Conservation (phyloP, 371 early-diverging fungal genomes). For the Paraphysoderma sedebokerense region DNA sequence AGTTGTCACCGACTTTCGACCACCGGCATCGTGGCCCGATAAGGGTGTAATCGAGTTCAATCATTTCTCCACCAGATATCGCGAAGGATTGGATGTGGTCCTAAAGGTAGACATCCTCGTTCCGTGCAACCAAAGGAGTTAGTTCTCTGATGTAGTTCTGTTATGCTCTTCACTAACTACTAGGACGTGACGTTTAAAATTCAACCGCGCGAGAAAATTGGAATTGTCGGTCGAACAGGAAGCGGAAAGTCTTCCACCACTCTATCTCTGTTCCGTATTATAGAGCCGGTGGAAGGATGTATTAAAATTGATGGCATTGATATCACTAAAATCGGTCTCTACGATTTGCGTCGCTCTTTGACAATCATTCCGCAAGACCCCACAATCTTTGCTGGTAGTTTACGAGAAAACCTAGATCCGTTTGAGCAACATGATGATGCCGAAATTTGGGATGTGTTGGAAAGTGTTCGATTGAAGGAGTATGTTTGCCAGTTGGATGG, state of each 20-base stretch:
- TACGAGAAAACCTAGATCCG: conserved; percentile 74
- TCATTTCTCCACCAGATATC: conserved; percentile 17
- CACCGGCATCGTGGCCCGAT: conserved; percentile 17
- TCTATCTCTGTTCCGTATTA: conserved; percentile 53
- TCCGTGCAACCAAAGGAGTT: conserved; percentile 15
- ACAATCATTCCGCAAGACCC: conserved; percentile 95
- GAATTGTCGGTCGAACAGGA: neutral
- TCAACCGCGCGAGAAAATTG: conserved; percentile 16
- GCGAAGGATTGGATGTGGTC: conserved; percentile 15
- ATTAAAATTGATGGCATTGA: conserved; percentile 72
- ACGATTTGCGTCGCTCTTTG: conserved; percentile 54
- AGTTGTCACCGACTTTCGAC: neutral
- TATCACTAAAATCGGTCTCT: conserved; percentile 54
- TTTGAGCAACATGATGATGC: conserved; percentile 48
- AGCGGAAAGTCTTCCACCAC: conserved; percentile 34
- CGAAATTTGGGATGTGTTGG: conserved; percentile 66
- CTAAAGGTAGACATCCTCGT: conserved; percentile 17
- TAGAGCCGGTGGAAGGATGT: conserved; percentile 46
- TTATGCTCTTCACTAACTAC: conserved; percentile 14
- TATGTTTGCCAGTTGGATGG: conserved; percentile 39
- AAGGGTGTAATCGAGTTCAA: conserved; percentile 17
- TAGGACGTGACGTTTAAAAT: conserved; percentile 14
- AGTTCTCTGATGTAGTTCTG: conserved; percentile 16
- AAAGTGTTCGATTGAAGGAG: conserved; percentile 46
- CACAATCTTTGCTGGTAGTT: conserved; percentile 70